These are phyloP conservation scores for Kalmusia sp. DNA, from an alignment of 2,329 filamentous ascomycete genomes.

Conservation along the genomic window DNA sequence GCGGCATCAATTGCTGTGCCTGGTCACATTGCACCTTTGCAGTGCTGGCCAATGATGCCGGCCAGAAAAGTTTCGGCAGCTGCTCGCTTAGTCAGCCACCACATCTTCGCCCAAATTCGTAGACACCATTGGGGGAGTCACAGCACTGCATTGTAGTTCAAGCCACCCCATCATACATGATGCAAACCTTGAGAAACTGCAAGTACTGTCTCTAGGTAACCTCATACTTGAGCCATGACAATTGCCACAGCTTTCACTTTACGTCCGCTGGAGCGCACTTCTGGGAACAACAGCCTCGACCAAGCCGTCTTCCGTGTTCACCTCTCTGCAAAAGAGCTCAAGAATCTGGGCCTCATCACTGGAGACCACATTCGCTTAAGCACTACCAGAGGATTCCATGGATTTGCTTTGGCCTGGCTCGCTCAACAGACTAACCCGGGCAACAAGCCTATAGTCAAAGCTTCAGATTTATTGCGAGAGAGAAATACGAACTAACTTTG, in stretches of 20 bases:
- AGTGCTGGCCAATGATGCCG: slow-evolving; percentile 3
- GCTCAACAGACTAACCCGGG: slow-evolving; percentile 54
- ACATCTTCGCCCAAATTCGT: slow-evolving; percentile 3
- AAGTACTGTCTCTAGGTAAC: background rate
- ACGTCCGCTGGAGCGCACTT: slow-evolving; percentile 59
- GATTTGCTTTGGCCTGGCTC: slow-evolving; percentile 69
- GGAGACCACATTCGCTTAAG: slow-evolving; percentile 65
- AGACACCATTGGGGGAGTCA: background rate
- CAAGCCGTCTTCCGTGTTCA: slow-evolving; percentile 65
- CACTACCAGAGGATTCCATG: slow-evolving; percentile 51
- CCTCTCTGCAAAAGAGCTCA: slow-evolving; percentile 63
- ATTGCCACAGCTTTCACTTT: slow-evolving; percentile 54
- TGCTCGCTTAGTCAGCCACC: slow-evolving; percentile 13
- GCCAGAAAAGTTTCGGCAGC: slow-evolving; percentile 11
- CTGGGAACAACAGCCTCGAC: slow-evolving; percentile 56
- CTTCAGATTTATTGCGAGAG: slow-evolving; percentile 74
- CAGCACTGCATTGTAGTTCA: no score
- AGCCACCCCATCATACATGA: no score
- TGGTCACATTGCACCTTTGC: slow-evolving; percentile 40
- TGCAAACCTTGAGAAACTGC: background rate
- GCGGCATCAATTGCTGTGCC: slow-evolving; percentile 53
- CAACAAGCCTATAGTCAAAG: slow-evolving; percentile 60
- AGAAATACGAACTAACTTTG: slow-evolving; percentile 74
- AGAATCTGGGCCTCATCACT: slow-evolving; percentile 61
- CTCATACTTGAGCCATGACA: slow-evolving; percentile 20